These are phyloP conservation scores for Leersia perrieri DNA, from an alignment of 176 grass and related monocot species.

Conservation along the genomic window DNA sequence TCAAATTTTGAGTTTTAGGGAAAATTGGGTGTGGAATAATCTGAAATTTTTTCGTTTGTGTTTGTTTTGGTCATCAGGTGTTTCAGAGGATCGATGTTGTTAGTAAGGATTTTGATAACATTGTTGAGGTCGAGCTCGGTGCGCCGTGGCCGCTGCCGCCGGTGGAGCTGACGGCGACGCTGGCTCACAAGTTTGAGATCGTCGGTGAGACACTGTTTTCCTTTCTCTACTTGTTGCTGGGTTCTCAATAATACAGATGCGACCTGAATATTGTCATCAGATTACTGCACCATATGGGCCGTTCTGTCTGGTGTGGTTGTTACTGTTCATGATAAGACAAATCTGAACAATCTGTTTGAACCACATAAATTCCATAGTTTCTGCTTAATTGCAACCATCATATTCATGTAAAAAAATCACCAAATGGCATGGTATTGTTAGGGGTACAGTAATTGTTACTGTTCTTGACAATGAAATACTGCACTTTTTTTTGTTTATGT, in stretches of 20 bases:
- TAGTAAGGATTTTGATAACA: slow-evolving; percentile 81
- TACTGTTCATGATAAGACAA: not conserved
- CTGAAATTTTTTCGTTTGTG: not conserved
- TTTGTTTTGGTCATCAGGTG: slow-evolving; percentile 36
- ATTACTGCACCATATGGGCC: not conserved
- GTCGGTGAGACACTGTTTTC: slow-evolving; percentile 56
- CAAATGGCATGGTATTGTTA: not conserved
- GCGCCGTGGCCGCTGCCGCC: slow-evolving; percentile 83
- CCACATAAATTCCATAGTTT: not conserved
- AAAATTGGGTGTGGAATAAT: not conserved
- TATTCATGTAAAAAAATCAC: not conserved
- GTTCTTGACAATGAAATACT: not conserved
- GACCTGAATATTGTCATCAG: not conserved
- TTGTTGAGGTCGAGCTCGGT: slow-evolving; percentile 81
- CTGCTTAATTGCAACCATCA: not conserved
- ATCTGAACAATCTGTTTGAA: not conserved
- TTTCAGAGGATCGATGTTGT: slow-evolving; percentile 85
- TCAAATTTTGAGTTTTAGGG: too few species aligned
- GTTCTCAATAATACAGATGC: not conserved
- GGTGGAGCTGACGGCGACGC: slow-evolving; percentile 55
- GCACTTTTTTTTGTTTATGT: not conserved
- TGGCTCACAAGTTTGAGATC: slow-evolving; percentile 81
- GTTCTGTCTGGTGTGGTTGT: not conserved
- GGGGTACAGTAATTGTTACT: not conserved
- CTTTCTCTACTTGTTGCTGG: not conserved